A percentile compares a stretch with the other conserved stretches of the same genome.
Conservation (phyloP, 495 filamentous ascomycete genomes). For the Penicillium cinerascens region DNA sequence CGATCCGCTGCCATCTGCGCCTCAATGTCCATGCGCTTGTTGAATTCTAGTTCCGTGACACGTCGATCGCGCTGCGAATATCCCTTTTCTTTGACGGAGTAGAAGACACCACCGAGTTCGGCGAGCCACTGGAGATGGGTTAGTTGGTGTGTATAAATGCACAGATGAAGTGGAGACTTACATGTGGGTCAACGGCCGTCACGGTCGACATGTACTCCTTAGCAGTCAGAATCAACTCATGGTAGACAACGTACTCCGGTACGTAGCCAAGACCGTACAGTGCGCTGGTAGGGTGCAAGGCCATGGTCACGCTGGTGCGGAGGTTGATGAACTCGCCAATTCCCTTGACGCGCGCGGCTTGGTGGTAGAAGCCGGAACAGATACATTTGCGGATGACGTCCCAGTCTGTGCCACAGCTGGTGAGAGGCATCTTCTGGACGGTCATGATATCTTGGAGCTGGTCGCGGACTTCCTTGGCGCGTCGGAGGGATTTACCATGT, state of each 20-base stretch:
- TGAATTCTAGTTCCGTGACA: constrained; percentile 92
- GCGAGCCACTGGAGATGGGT: constrained; percentile 70
- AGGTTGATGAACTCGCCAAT: constrained; percentile 97
- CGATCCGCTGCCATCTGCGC: constrained; percentile 88
- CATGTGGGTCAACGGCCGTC: constrained; percentile 90
- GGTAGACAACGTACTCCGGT: constrained; percentile 96
- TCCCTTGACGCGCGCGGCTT: constrained; percentile 95
- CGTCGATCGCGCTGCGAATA: constrained; percentile 87
- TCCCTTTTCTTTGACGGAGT: constrained; percentile 96
- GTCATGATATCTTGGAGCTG: constrained; percentile 95
- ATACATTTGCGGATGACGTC: constrained; percentile 94
- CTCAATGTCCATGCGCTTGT: constrained; percentile 93
- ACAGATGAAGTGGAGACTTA: constrained; percentile 29
- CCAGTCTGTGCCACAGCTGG: constrained; percentile 94
- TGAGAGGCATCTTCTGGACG: constrained; percentile 81
- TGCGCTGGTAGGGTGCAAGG: constrained; percentile 89
- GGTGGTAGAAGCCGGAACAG: constrained; percentile 96
- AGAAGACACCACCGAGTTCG: constrained; percentile 97
- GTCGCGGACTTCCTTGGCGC: constrained; percentile 89
- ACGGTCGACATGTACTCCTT: constrained; percentile 99
- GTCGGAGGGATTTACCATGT: constrained; percentile 83
- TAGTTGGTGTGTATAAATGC: constrained; percentile 4
- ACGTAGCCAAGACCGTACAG: constrained; percentile 90
- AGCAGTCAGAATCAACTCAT: constrained; percentile 93
- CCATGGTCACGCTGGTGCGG: constrained; percentile 87